Base-by-base conservation (phyloP, 768 basidiomycete genomes). In the Termitomyces sp. region DNA sequence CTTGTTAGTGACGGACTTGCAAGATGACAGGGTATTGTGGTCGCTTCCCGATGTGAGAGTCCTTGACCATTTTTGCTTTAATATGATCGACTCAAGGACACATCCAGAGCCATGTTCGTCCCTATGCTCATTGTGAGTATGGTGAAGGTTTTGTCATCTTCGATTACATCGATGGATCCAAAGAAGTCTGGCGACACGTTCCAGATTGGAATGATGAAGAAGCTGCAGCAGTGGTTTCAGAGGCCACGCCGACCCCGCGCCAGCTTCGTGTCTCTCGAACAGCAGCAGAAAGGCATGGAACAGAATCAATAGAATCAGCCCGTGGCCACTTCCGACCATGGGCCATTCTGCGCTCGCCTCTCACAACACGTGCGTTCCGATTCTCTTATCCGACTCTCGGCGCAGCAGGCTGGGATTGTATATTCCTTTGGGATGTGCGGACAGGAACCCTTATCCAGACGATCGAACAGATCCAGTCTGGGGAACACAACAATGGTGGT, bases 71-170 rank as follows among this genome's bases (percentile, higher is more conserved):
- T 59, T 49, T 53, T 10, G 14, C 20, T 50, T 31, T 9, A 17
- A 32, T 60, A 56, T 29, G 69, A 66, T 31, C 4, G n/a, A 36
- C 46, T 34, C 55, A 36, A 12, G 42, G 45, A 8, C 5, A 20
- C 66, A 56, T 57, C 40, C 57, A 86, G 83, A 66, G 62, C 20
- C 79, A 86, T 67, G 82, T 88, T 34, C 80, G 81, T 38, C 64
- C 68, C 9, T 81, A 77, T 51, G 89, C 90, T 0, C 91, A 92
- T 67, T 82, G 84, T 65, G 92, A 93, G 71, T 94, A 91, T 64
- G 84, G 77, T 14, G 73, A 81, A 34, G 91, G 92, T 9, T 91
- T 83, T 67, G 74, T 92, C 51, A 74, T 92, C 51, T 89, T 91
- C 69, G 87, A 92, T 66, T 82, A 87, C 36, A 49, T 69, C 25